Percentiles rank a stretch among this genome's conserved stretches.
Evolutionary conservation across 1,139 yeast species (phyloP).

Genomic region (Candida sanyaensis): DNA sequence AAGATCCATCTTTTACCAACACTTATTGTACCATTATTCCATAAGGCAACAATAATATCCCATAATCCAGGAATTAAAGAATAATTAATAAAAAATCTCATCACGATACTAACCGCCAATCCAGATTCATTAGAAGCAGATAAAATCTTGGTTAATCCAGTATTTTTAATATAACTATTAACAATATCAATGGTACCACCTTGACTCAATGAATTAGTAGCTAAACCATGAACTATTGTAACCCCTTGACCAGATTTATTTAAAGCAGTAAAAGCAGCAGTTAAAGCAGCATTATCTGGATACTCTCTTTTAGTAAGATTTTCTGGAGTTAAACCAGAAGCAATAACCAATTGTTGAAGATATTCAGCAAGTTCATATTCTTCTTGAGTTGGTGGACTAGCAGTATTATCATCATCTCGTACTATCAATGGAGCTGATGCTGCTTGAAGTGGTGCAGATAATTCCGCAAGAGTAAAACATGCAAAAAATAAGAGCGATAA

Average conservation of each 20-base stretch:
- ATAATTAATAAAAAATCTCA: conserved; percentile 24
- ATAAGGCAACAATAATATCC: conserved; percentile 19
- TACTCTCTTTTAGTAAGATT: conserved; percentile 22
- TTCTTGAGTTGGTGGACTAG: conserved; percentile 5
- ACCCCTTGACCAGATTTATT: conserved; percentile 30
- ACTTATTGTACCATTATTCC: conserved; percentile 16
- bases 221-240: conserved; percentile 22
- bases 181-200: conserved; percentile 22
- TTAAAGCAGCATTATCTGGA: conserved; percentile 21
- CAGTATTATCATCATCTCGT: conserved; percentile 3
- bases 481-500: conserved; percentile 14
- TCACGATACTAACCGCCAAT: conserved; percentile 29
- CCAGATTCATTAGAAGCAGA: conserved; percentile 26
- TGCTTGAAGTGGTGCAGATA: conserved; percentile 2
- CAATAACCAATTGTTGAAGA: conserved; percentile 11
- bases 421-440: neutral
- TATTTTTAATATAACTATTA: conserved; percentile 23
- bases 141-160: conserved; percentile 23
- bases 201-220: conserved; percentile 25
- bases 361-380: conserved; percentile 11
- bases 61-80: conserved; percentile 23
- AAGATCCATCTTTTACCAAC: conserved; percentile 11
- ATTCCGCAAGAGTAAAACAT: conserved; percentile 11
- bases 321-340: conserved; percentile 2
- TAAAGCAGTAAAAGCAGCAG: conserved; percentile 27